These are phyloP conservation scores for Croton setiger DNA, from an alignment of 441 rosid species.

Conservation along the genomic window DNA sequence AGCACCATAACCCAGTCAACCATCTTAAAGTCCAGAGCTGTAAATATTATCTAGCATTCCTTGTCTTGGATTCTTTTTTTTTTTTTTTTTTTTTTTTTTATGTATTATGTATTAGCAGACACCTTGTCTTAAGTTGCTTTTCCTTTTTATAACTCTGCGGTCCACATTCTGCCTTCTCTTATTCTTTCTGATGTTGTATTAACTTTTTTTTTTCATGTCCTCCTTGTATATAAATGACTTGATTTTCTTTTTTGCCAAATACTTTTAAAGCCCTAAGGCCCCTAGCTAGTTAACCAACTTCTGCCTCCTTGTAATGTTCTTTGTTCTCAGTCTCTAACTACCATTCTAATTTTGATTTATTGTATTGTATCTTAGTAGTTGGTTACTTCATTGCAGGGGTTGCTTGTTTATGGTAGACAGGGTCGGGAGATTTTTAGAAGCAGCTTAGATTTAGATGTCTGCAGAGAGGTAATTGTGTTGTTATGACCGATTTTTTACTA, in stretches of 20 bases:
- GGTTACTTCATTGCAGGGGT: conserved; percentile 54
- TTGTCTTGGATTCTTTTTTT: neutral
- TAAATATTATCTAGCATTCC: neutral
- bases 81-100: too few relatives aligned
- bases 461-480: conserved; percentile 67
- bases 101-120: neutral
- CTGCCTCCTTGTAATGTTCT: neutral
- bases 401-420: conserved; percentile 87
- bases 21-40: neutral
- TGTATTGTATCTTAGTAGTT: conserved; percentile 16
- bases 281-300: neutral
- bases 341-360: conserved; percentile 5
- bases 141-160: neutral
- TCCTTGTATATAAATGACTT: neutral
- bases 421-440: conserved; percentile 78
- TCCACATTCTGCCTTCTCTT: neutral
- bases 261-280: neutral
- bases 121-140: neutral
- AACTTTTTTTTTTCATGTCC: neutral
- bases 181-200: neutral
- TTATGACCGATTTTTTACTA: neutral
- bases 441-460: conserved; percentile 66
- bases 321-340: neutral
- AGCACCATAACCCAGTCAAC: neutral
- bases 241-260: neutral